phyloP scores from a whole-genome alignment of 306 rosid genomes.

The Fragaria nilgerrensis region DNA sequence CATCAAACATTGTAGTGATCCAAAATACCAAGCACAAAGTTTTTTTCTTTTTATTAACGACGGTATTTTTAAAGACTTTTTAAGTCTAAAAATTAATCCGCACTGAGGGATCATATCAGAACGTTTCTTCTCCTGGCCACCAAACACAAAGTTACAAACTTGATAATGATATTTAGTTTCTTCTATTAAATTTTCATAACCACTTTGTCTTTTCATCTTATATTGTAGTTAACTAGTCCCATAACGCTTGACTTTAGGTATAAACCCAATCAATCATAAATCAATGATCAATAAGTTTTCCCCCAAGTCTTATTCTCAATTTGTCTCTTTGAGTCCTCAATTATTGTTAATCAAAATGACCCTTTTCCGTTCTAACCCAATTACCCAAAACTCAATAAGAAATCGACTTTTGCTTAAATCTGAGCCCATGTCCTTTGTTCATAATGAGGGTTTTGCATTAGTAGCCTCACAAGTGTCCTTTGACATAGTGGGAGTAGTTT shows the following conservation, averaged over 20 bases:
- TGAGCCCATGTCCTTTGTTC: background rate
- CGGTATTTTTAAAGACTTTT: too few relatives aligned
- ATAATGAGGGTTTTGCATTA: background rate
- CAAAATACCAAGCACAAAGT: background rate
- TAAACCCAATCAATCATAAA: background rate
- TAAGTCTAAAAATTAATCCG: too few relatives aligned
- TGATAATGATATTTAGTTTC: background rate
- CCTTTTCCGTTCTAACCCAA: background rate
- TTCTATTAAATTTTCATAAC: background rate
- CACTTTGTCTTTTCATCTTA: background rate
- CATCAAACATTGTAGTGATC: background rate
- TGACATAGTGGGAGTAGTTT: conserved; percentile 49
- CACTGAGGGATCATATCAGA: too few relatives aligned
- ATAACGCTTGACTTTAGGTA: background rate
- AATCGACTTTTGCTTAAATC: background rate
- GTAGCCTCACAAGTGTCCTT: conserved; percentile 40
- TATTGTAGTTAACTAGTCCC: background rate
- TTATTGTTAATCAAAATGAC: background rate
- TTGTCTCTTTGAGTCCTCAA: background rate
- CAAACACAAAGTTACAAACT: background rate
- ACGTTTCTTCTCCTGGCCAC: too few relatives aligned
- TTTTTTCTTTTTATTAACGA: too few relatives aligned
- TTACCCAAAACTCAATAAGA: background rate
- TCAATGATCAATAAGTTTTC: background rate
- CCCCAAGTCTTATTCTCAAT: background rate